A percentile compares a stretch with the other conserved stretches of the same genome.
These are phyloP conservation scores for Schizothecium vesticola DNA, from an alignment of 495 filamentous ascomycete species.

Conservation along the genomic window DNA sequence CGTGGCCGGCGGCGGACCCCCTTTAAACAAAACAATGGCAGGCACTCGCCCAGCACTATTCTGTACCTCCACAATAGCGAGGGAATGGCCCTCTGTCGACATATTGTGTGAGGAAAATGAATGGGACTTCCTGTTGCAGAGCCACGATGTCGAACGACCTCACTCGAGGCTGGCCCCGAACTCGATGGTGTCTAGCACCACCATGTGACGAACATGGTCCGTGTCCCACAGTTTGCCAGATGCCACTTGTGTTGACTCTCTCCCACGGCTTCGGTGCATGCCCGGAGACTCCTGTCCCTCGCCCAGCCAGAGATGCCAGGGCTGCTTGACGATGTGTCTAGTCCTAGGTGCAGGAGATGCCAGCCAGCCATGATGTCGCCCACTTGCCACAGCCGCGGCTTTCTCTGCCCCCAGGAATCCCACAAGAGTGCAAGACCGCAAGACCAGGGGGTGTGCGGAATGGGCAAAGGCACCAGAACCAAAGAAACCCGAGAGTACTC, in stretches of 20 bases:
- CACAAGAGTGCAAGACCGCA: neutral
- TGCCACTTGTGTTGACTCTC: neutral
- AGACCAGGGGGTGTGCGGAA: neutral
- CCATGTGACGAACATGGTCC: neutral
- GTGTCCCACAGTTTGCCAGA: neutral
- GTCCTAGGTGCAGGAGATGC: neutral
- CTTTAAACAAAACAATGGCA: neutral
- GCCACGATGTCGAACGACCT: neutral
- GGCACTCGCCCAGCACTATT: neutral
- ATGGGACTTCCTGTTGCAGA: neutral
- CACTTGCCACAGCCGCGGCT: neutral
- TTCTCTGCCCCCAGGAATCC: neutral
- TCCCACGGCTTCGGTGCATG: neutral
- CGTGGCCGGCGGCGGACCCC: neutral
- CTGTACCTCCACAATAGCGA: neutral
- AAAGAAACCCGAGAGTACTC: slow-evolving; percentile 35
- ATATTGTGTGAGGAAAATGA: neutral
- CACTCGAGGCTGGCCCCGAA: neutral
- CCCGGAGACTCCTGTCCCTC: neutral
- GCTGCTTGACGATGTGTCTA: neutral
- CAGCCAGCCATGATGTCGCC: neutral
- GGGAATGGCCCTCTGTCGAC: neutral
- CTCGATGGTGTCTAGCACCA: neutral
- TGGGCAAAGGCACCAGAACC: slow-evolving; percentile 13
- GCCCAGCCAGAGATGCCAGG: neutral